Evolutionary conservation across 1,139 yeast genomes (phyloP).

Genomic region (Eremothecium gossypii): DNA sequence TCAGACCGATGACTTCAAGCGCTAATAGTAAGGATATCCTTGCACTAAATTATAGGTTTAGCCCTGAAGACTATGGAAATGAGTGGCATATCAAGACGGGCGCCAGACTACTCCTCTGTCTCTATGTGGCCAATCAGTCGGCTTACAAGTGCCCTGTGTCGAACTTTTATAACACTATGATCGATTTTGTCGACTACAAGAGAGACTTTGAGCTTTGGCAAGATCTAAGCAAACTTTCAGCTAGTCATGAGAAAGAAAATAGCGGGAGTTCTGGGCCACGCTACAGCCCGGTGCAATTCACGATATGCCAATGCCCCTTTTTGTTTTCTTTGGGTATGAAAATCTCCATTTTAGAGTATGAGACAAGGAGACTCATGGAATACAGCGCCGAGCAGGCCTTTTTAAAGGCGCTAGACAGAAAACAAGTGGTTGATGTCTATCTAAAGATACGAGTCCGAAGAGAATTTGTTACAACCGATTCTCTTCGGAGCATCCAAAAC

Average conservation of each 20-base stretch:
- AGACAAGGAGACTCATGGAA: constrained; percentile 76
- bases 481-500: constrained; percentile 52
- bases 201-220: constrained; percentile 83
- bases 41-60: constrained; percentile 38
- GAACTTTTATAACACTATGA: constrained; percentile 67
- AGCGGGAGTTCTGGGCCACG: constrained; percentile 4
- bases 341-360: constrained; percentile 70
- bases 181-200: constrained; percentile 67
- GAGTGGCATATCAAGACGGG: constrained; percentile 78
- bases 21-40: background rate
- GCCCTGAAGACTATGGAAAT: constrained; percentile 55
- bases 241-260: constrained; percentile 3
- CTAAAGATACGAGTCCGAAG: constrained; percentile 64
- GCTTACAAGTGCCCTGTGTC: constrained; percentile 25
- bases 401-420: constrained; percentile 57
- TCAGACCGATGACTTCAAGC: background rate
- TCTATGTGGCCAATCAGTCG: constrained; percentile 44
- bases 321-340: constrained; percentile 74
- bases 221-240: constrained; percentile 7
- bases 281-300: constrained; percentile 27
- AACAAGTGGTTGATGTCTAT: constrained; percentile 55
- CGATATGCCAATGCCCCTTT: constrained; percentile 79
- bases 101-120: constrained; percentile 45
- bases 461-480: constrained; percentile 59
- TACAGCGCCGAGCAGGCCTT: constrained; percentile 86